Evolutionary conservation across 176 grass and related monocot genomes (phyloP), one percentile per base, ranked within the genome.

Genomic region (Tillandsia leiboldiana): DNA sequence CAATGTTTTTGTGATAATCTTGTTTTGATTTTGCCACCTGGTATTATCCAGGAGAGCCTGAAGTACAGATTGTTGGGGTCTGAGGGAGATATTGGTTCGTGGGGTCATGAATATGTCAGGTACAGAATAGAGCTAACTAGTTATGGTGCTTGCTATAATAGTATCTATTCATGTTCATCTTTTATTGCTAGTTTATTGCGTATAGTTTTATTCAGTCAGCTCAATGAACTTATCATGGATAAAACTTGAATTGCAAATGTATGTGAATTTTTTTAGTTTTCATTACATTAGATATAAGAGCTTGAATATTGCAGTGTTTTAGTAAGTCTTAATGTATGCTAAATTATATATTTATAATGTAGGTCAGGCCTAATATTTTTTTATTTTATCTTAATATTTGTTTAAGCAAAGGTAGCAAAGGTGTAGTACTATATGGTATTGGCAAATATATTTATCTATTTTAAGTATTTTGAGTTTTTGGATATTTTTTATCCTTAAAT

Each of bases 21-120:
- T 61, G 15, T 61, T 61, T 20, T 61, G 15, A 61, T 70, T 11
- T 9, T 54, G 27, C 49, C 26, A 10, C 17, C 14, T 79, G 47
- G 28, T 51, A 8, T 86, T 83, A 49, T 62, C 20, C 80, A 93
- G 95, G 95, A 99, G 74, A 90, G 87, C 65, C 71, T 99, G 51
- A 93, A 90, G 70, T 99, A 84, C 27, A 82, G 90, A 70, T 69
- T 99, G 14, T 53, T 97, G 81, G 94, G 94, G 1, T 92, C 84
- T 68, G 94, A 97, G 72, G 94, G 89, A 22, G 90, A 99, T 48
- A 93, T 99, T 65, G 90, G 95, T 49, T 93, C 87, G n/a, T 99
- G 95, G 95, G 89, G 89, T 64, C 94, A 97, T 75, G 89, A 97
- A 69, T 97, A 97, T 67, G 94, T 92, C 6, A 90, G 94, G 94